Evolutionary conservation across 1,284 basidiomycete genomes (phyloP).

Genomic region (Coniferiporia sulphurascens): DNA sequence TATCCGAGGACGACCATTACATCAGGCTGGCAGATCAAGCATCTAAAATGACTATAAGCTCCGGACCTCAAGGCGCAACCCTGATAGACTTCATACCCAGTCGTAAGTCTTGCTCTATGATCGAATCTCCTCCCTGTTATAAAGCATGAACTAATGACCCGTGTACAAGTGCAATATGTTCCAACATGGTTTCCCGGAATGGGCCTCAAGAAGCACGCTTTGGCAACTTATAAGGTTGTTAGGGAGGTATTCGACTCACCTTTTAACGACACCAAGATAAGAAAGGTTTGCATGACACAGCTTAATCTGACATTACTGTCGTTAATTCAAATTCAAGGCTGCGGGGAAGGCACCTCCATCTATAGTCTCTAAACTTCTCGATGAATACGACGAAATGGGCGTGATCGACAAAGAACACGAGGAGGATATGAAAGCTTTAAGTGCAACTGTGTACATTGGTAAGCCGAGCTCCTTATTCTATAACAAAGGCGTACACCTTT

Average conservation of each 20-base stretch:
- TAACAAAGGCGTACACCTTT: no score
- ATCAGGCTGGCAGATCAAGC: constrained; percentile 19
- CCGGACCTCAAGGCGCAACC: constrained; percentile 18
- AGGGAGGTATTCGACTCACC: background rate
- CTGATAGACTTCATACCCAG: constrained; percentile 26
- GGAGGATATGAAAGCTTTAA: constrained; percentile 3
- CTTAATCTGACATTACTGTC: background rate
- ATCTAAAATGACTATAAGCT: background rate
- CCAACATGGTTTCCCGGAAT: constrained; percentile 12
- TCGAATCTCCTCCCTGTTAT: background rate
- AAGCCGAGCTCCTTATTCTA: no score
- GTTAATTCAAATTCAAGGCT: background rate
- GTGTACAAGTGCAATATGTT: constrained; percentile 4
- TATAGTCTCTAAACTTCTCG: constrained; percentile 1
- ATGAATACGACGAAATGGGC: constrained; percentile 1
- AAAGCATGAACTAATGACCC: background rate
- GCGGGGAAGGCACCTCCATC: background rate
- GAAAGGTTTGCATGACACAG: background rate
- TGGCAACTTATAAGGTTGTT: background rate
- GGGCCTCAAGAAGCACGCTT: constrained; percentile 1
- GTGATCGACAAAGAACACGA: background rate
- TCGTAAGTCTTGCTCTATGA: background rate
- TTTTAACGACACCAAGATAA: constrained; percentile 1
- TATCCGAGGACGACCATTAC: constrained; percentile 29
- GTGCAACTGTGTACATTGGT: background rate